Evolutionary conservation across 2,329 filamentous ascomycete species (phyloP), one percentile per base, ranked within the genome.

Genomic region (Colletotrichum aenigma): DNA sequence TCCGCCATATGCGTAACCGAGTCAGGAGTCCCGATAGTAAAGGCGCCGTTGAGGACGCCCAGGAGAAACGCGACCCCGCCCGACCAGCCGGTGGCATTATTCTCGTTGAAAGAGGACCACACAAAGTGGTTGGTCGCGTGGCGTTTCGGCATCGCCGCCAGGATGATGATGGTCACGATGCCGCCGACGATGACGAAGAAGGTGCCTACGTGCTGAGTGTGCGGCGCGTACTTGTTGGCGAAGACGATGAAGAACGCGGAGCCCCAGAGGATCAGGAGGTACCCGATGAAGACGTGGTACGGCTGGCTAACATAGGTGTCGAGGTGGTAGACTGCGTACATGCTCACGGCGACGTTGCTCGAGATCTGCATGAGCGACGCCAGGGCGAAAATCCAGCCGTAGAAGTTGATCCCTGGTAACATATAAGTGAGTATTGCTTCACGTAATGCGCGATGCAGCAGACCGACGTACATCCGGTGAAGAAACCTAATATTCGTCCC

Each of bases 1-100:
- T 93, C 91, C 6, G 90, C 89, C 79, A 93, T 85, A 81, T 93
- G 92, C 10, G 88, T 89, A 21, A 93, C 90, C 70, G 90, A 89
- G 81, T 94, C 92, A 4, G 91, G 90, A 0, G 91, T 93, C 21
- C 92, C 92, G 30, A 94, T 90, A 24, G 91, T 91, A 80, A 92
- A 94, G 13, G 92, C 91, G 7, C 92, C 92, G 78, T 93, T 94
- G 28, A 94, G 86, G 81, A 94, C 92, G 21, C 92, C 92, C 1
- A 90, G 85, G 30, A 93, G 84, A 77, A 94, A 94, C 3, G 91
- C 91, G n/a, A 94, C 89, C 18, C 91, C 91, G 60, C 90, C 86
- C 78, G 78, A 85, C 90, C 83, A 90, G 67, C 91, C 91, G 79
- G 84, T 91, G 78, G 82, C 79, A 76, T 89, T 89, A 75, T 88